Base-by-base conservation (phyloP, 225 moss, liverwort and hornwort species). In the Polytrichum formosum region DNA sequence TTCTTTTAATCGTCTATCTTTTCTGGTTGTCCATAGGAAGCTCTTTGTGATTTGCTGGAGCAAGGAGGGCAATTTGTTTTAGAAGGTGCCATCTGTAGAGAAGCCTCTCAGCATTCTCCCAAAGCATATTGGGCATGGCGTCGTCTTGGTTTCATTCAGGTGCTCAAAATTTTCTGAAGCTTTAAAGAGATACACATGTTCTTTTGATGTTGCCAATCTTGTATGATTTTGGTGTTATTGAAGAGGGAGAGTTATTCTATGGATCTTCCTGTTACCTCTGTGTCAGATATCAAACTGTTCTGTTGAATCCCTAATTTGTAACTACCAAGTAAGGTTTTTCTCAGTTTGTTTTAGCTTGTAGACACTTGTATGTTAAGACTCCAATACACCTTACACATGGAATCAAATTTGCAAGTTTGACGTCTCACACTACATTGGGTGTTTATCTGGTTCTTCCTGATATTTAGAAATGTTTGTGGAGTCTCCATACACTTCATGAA, bases 91-190 rank as follows among this genome's bases (percentile, higher is more conserved):
- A 89, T 91, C 7, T 94, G 94, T 81, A 85, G 80, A 76, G 87
- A 86, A 79, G 88, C 88, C 70, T 87, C 90, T 70, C 82, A 94
- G 73, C 90, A 79, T 72, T 92, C 98, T 19, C 91, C 92, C 66
- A 91, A 92, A 75, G 94, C 94, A 56, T 98, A 87, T 79, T 98
- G 98, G 98, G 98, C 98, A n/a, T 98, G 90, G 91, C 98, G 94
- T 72, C 94, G 91, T 70, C 90, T 94, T 73, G 98, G 98, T 61
- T 84, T 92, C 66, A 86, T 98, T 67, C 91, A 91, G 90, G 97
- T 97, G 67, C 65, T 56, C 20, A 46, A 46, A 26, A 16, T 46
- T 46, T 17, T 68, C 61, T 28, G 19, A 26, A 26, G 26, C 13
- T 13, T 46, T 16, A 46, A 46, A 46, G 46, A 46, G 46, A 46